Conservation (phyloP, 257 asterid species). For the Jaltomata sinuosa region DNA sequence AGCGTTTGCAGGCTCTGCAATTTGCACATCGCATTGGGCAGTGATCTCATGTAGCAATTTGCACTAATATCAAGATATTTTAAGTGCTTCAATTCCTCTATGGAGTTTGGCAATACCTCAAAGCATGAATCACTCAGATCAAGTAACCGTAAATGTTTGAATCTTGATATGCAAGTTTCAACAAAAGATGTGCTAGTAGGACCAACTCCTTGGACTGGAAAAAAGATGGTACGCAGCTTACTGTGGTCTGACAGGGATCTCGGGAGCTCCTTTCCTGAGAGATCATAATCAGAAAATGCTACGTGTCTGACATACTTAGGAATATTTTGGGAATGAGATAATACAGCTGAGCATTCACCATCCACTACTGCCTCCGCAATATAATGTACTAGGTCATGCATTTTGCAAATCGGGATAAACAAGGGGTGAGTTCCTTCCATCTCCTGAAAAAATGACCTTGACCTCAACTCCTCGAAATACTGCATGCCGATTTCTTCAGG, state of each 20-base stretch:
- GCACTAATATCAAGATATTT: constrained; percentile 1
- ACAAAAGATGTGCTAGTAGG: neutral
- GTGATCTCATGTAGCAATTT: neutral
- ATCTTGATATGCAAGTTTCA: neutral
- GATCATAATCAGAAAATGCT: neutral
- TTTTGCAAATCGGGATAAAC: neutral
- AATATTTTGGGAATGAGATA: neutral
- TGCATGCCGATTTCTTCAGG: neutral
- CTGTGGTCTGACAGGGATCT: neutral
- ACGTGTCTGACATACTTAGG: neutral
- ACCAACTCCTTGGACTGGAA: neutral
- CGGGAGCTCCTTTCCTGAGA: neutral
- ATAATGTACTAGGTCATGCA: constrained; percentile 6
- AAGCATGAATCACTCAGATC: neutral
- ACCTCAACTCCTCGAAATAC: neutral
- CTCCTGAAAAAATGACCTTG: neutral
- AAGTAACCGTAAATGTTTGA: neutral
- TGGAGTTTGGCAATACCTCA: neutral
- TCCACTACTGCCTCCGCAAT: neutral
- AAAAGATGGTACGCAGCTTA: neutral
- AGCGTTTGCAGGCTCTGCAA: neutral
- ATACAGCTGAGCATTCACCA: neutral
- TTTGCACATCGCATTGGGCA: neutral
- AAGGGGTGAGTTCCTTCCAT: neutral
- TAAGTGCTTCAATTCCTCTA: neutral